Conservation (phyloP, 2,329 filamentous ascomycete genomes). For the Helicocarpus griseus region DNA sequence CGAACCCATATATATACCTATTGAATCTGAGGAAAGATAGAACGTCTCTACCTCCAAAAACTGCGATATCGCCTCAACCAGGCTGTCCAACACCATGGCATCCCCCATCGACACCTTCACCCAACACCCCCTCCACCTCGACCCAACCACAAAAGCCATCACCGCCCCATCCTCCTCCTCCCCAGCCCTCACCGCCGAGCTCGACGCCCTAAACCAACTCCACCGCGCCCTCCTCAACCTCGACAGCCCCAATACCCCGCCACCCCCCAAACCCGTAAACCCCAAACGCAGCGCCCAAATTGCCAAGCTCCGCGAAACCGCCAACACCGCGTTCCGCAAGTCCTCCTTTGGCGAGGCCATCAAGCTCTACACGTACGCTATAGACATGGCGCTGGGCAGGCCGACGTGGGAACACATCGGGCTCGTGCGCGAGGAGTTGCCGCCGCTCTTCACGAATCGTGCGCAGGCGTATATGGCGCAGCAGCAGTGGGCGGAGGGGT, state of each 20-base stretch:
- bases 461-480: constrained; percentile 83
- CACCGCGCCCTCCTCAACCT: constrained; percentile 62
- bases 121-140: constrained; percentile 69
- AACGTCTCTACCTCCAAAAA: background rate
- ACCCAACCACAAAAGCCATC: constrained; percentile 72
- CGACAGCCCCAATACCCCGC: constrained; percentile 58
- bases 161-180: constrained; percentile 45
- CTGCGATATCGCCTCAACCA: too few relatives aligned
- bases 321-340: constrained; percentile 76
- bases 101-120: constrained; percentile 46
- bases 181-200: constrained; percentile 47
- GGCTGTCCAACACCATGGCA: constrained; percentile 1
- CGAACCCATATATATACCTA: too few relatives aligned
- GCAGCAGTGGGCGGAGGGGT: constrained; percentile 72
- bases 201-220: constrained; percentile 72
- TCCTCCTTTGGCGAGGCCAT: constrained; percentile 64
- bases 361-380: constrained; percentile 71
- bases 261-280: constrained; percentile 82
- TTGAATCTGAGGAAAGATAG: too few relatives aligned
- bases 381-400: constrained; percentile 76
- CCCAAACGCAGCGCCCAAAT: constrained; percentile 84
- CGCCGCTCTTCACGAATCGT: constrained; percentile 71
- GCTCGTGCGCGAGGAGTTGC: constrained; percentile 75
- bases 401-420: constrained; percentile 82
- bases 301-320: constrained; percentile 79